Evolutionary conservation across 345 rosid species (phyloP), one percentile per base, ranked within the genome.

Genomic region (Odontarrhena argentea): DNA sequence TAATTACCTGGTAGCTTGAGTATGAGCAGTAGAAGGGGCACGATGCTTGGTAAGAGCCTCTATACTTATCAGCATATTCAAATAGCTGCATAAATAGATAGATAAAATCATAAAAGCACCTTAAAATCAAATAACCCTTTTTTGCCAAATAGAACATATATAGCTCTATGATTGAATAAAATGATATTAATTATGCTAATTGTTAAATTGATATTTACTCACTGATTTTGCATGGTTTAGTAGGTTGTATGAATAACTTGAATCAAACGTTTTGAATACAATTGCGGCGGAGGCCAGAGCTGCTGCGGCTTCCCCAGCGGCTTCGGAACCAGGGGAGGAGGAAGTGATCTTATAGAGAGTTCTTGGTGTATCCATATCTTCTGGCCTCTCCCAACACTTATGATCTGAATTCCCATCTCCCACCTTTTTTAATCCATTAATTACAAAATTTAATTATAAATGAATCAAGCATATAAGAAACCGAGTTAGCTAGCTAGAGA

Each of bases 1-100:
- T 32, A 32, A 1, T 32, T 69, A 92, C 98, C 87, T 86, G 87
- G 69, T 82, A 89, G 65, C 98, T 89, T 32, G 96, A 89, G 80
- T 52, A 86, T 48, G 96, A 92, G 81, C 96, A 89, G 78, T 89
- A 92, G 79, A 89, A 92, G 24, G 96, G 96, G 79, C 96, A 89
- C 42, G 98, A 92, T 52, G 38, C 83, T 69, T 71, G 58, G 61
- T 78, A 87, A 62, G 93, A 76, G 64, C 83, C 88, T 73, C 89
- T 80, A 32, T 83, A 77, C 57, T 77, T 79, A 78, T 92, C 93
- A 49, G 93, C 93, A 44, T 89, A 84, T 15, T 86, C 82, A 73
- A 92, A 92, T 55, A 89, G 68, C 96, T 86, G 79, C 28, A 58
- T 4, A 70, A 50, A 5, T 4, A 32, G 57, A 57, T 32, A 48